Base-by-base conservation (phyloP, 1,284 basidiomycete genomes). In the Pyrrhoderma lamaoense region DNA sequence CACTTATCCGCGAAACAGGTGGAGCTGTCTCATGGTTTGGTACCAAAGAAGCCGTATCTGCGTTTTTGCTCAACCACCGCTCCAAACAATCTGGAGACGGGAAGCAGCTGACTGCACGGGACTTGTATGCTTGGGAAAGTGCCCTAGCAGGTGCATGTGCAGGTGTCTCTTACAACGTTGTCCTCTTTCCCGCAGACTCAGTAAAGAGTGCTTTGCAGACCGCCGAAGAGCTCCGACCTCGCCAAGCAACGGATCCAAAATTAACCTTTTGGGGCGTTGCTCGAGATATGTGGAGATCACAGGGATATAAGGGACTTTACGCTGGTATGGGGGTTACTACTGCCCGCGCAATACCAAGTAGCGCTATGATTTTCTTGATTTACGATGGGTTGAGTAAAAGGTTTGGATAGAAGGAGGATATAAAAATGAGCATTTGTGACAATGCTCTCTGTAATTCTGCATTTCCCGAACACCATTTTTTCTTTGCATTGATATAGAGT, bases 181-280 rank as follows among this genome's bases (percentile, higher is more conserved):
- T 85, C 16, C 70, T 92, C 42, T 96, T 94, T 72, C 93, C 93
- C 0, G 93, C 93, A 11, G 95, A 99, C 67, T 89, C 88, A 34
- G 80, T 98, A 62, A 99, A 99, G 72, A 92, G 87, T 58, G 80
- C 92, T 42, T 90, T 99, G 67, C 95, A 98, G 74, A 98, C 95
- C 0, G 87, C 87, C 65, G 87, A 88, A 49, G 94, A 97, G 69
- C 74, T 97, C 56, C 73, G 83, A 8, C 83, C 85, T 2, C 61
- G 67, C 27, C 66, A 70, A 25, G 64, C 62, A 53, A 55, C 68
- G 55, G 56, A 65, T 16, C 19, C 14, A 18, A 61, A 75, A 14
- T n/a, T n/a, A 38, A 75, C 83, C 7, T 97, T 97, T 61, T 64
- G 79, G 43, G 73, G 75, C 37, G 89, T 85, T n/a, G 81, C 82